Evolutionary conservation across 2,329 filamentous ascomycete species (phyloP), one percentile per base, ranked within the genome.

Genomic region (Cladosporium colombiae): DNA sequence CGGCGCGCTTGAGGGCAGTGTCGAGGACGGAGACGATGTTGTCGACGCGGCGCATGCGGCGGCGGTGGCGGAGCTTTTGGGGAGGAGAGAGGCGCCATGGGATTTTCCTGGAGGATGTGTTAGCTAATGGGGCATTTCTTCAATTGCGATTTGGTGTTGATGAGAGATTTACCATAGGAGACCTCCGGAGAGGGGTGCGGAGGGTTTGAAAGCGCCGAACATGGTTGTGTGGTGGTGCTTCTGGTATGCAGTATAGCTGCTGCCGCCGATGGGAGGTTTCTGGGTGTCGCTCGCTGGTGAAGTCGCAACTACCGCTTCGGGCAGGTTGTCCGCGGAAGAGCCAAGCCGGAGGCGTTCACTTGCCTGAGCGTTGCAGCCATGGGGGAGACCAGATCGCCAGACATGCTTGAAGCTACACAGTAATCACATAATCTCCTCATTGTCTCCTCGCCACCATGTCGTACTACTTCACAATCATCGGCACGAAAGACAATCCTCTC

Each of bases 391-490:
- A 33, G 52, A 55, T 55, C 5, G 25, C 27, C n/a, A 23, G 40
- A 46, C 10, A 7, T 46, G 40, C 40, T 21, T n/a, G 10, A 11
- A 46, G 40, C n/a, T 46, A 21, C 10, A 21, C 10, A 21, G 35
- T 13, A 46, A 46, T 13, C 7, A 46, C 1, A 46, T 18, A 31
- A 55, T n/a, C 31, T 11, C 27, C n/a, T 55, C 16, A 10, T n/a
- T 5, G 1, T 3, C 29, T 29, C 27, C 8, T 55, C 14, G 4
- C 40, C 11, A 64, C 56, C 21, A 98, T 98, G 95, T 97, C 93
- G 67, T 99, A 98, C 85, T 97, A 97, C 83, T 98, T 99, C 81
- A 91, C 91, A 76, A 97, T 99, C 72, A 88, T 99, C 78, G 95
- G 93, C 76, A 96, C 93, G 25, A 91, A 92, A 74, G 95, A 99